Base-by-base conservation (phyloP, 345 rosid species). In the Abelmoschus esculentus region DNA sequence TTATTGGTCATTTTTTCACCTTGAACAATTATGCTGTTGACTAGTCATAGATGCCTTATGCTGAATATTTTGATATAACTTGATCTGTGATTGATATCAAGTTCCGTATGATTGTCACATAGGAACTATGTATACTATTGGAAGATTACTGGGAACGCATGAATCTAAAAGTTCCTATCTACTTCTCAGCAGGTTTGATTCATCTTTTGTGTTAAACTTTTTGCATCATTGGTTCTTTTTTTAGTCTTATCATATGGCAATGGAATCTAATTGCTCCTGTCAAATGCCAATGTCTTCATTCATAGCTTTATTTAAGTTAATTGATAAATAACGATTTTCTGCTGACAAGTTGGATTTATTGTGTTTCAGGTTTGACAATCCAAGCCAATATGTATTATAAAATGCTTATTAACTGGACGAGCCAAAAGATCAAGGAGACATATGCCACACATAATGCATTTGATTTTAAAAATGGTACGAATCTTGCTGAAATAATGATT, bases 341-440 rank as follows among this genome's bases (percentile, higher is more conserved):
- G 60, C 63, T 75, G 12, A 68, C 42, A 57, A 60, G 50, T 72
- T 61, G 44, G 32, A 73, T 55, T 63, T 15, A 13, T 69, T 10
- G 29, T 19, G 57, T 77, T 81, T 74, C 87, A 93, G 98, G 98
- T 80, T 86, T 91, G 83, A 95, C 99, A 19, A 86, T 89, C 79
- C 99, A 91, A 86, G 99, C 99, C 36, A 95, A 95, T 71, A 86
- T 91, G 96, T 95, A 95, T 69, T 95, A 95, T 78, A 90, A 91
- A 80, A 95, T 88, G 93, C 96, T 95, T 66, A 86, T 95, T 65
- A 87, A 90, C 78, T 95, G 99, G 99, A 88, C 99, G 50, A 95
- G 96, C 84, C 93, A 95, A 81, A 87, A 84, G 76, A 86, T 95
- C 76, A 95, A 90, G 75, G 89, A 87, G 80, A 81, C 96, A 14